Evolutionary conservation across 1,284 basidiomycete genomes (phyloP).

Genomic region (Waitea zeae): DNA sequence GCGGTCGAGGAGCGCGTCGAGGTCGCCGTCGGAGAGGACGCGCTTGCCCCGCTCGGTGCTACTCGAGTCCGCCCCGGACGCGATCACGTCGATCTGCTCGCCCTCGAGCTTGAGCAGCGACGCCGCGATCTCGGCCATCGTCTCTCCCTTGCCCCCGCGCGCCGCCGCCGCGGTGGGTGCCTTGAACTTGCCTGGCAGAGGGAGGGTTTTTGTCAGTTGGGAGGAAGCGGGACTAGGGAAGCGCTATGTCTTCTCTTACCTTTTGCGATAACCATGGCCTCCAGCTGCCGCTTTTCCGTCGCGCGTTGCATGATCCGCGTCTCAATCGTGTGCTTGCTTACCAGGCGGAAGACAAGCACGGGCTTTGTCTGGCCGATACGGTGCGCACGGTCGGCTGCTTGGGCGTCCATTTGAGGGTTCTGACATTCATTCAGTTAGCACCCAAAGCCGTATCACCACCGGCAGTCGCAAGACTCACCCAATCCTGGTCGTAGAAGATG

Average conservation of each 20-base stretch:
- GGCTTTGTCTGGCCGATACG: slow-evolving; percentile 88
- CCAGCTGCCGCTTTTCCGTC: slow-evolving; percentile 76
- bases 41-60: slow-evolving; percentile 52
- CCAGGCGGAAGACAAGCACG: slow-evolving; percentile 77
- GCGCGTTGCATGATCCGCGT: slow-evolving; percentile 84
- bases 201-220: neutral
- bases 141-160: slow-evolving; percentile 30
- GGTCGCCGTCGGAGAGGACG: slow-evolving; percentile 68
- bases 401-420: slow-evolving; percentile 95
- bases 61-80: too few species aligned
- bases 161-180: slow-evolving; percentile 29
- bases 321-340: slow-evolving; percentile 81
- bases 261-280: slow-evolving; percentile 89
- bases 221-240: slow-evolving; percentile 4
- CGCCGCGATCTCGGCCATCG: slow-evolving; percentile 70
- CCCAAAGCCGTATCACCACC: too few species aligned
- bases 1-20: slow-evolving; percentile 71
- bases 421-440: slow-evolving; percentile 13
- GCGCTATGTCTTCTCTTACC: slow-evolving; percentile 22
- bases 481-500: slow-evolving; percentile 91
- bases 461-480: slow-evolving; percentile 33
- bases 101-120: slow-evolving; percentile 68
- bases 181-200: slow-evolving; percentile 54
- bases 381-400: slow-evolving; percentile 92
- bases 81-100: slow-evolving; percentile 81